A percentile compares a stretch with the other conserved stretches of the same genome.
These are phyloP conservation scores for Candida koratica DNA, from an alignment of 805 yeast species.

Conservation along the genomic window DNA sequence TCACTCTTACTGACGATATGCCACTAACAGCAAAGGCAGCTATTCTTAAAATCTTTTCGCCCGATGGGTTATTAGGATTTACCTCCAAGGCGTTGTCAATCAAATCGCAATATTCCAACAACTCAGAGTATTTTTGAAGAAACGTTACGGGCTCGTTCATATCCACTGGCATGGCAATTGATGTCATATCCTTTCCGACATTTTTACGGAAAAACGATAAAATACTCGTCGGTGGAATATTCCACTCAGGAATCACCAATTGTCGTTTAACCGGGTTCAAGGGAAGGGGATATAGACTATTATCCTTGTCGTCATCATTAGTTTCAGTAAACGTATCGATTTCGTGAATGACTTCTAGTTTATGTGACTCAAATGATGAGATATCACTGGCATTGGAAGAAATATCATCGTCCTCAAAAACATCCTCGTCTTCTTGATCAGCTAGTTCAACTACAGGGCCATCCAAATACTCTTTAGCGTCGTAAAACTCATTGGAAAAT, in stretches of 20 bases:
- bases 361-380: neutral
- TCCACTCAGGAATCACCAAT: constrained; percentile 53
- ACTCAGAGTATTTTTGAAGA: constrained; percentile 74
- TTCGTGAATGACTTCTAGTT: constrained; percentile 6
- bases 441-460: constrained; percentile 53
- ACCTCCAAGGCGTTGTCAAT: constrained; percentile 58
- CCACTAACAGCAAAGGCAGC: constrained; percentile 82
- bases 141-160: constrained; percentile 88
- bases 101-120: constrained; percentile 69
- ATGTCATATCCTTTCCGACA: constrained; percentile 84
- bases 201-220: constrained; percentile 78
- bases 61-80: constrained; percentile 40
- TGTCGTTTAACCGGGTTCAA: constrained; percentile 47
- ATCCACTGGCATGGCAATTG: constrained; percentile 90
- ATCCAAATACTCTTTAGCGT: constrained; percentile 64
- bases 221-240: constrained; percentile 74
- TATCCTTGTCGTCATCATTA: constrained; percentile 21
- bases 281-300: constrained; percentile 66
- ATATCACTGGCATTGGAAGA: constrained; percentile 13
- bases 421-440: constrained; percentile 18
- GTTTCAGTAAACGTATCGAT: constrained; percentile 8
- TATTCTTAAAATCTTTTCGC: constrained; percentile 59
- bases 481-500: constrained; percentile 37
- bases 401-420: constrained; percentile 15
- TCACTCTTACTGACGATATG: constrained; percentile 66